Base-by-base conservation (phyloP, 306 rosid species). In the Delonix regia region DNA sequence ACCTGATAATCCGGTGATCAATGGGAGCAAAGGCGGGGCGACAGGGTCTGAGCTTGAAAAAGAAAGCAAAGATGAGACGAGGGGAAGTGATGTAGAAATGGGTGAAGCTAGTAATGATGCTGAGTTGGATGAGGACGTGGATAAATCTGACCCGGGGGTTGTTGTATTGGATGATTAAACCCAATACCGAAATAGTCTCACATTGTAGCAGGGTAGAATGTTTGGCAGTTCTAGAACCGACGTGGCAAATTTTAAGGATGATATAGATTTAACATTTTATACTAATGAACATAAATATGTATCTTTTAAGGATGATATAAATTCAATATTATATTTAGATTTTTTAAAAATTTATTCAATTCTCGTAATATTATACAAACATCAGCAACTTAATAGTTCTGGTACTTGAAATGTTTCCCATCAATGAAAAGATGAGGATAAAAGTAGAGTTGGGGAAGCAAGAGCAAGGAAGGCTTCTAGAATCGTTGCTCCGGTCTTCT, bases 91-190 rank as follows among this genome's bases (percentile, higher is more conserved):
- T 44, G 64, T 51, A 44, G 86, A 62, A 75, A 78, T 48, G 84
- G 82, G 64, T 34, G 88, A 71, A 55, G 56, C 55, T 38, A 64
- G 38, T 44, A 57, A 38, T 51, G 78, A 75, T 39, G 78, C 80
- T 27, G 68, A 28, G 33, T 69, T 73, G 70, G 63, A 85, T 66
- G 87, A 66, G 65, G 69, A 80, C 82, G 39, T 74, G 47, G 52
- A 45, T 69, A 84, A 85, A 69, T 49, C 84, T 5, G 87, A 61
- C 56, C 42, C 77, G n/a, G 78, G 85, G 80, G 77, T 86, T 68
- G 18, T 82, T 39, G 69, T 86, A 12, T 78, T 87, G 86, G 94
- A 90, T 79, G 94, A 85, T 34, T 88, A 79, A 76, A 30, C 25
- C 19, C 71, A 33, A 80, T 63, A 7, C 11, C 25, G 28, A 25